Percentiles rank a stretch among this genome's conserved stretches.
Evolutionary conservation across 768 basidiomycete genomes (phyloP).

Genomic region (Tulasnella sp.): DNA sequence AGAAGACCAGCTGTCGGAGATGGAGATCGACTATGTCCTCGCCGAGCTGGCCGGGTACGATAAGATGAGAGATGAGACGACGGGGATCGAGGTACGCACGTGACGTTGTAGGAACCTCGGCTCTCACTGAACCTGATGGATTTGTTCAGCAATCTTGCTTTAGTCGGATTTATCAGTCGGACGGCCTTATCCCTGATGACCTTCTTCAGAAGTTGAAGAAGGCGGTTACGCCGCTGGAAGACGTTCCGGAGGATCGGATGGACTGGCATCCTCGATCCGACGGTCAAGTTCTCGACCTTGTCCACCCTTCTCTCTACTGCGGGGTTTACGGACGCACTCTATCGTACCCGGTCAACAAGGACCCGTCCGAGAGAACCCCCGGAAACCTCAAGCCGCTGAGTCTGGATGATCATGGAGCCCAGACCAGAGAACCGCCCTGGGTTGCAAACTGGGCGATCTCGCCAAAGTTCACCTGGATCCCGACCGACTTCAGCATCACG

Average conservation of each 20-base stretch:
- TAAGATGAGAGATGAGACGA: not conserved
- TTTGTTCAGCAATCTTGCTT: slow-evolving; percentile 14
- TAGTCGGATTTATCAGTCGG: slow-evolving; percentile 22
- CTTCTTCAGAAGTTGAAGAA: slow-evolving; percentile 21
- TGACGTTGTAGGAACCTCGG: not conserved
- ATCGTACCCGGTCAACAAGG: not conserved
- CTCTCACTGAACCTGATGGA: not conserved
- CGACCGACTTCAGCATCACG: slow-evolving; percentile 8
- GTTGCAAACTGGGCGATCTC: not conserved
- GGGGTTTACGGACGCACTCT: slow-evolving; percentile 28
- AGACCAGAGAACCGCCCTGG: not conserved
- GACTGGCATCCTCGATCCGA: slow-evolving; percentile 40
- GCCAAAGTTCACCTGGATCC: slow-evolving; percentile 1
- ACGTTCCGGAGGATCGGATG: slow-evolving; percentile 34
- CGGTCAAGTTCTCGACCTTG: slow-evolving; percentile 34
- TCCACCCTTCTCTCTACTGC: slow-evolving; percentile 33
- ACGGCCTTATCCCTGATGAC: slow-evolving; percentile 24
- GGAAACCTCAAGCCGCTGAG: not conserved
- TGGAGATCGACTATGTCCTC: not conserved
- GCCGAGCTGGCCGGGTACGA: not conserved
- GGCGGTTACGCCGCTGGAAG: slow-evolving; percentile 26
- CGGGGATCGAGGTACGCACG: not conserved
- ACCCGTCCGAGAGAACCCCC: not conserved
- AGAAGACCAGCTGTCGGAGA: not conserved
- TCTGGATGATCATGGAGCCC: not conserved